Percentiles rank a stretch among this genome's conserved stretches.
Evolutionary conservation across 2,329 filamentous ascomycete species (phyloP).

Genomic region (Albifimbria verrucaria): DNA sequence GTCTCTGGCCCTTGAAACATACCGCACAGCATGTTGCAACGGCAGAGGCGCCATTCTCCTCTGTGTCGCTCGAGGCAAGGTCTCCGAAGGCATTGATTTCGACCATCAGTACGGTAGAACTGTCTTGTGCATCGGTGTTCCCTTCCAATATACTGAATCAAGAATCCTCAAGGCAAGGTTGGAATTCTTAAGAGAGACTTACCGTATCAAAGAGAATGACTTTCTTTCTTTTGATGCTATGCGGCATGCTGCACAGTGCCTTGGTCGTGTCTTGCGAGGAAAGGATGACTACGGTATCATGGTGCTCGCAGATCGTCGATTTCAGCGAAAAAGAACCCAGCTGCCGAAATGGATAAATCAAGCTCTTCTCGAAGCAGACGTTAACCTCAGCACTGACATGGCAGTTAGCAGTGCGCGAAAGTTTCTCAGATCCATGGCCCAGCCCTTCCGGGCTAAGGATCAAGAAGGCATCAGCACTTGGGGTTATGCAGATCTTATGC

Average conservation of each 20-base stretch:
- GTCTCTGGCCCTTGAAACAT: constrained; percentile 90
- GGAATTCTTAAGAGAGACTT: constrained; percentile 95
- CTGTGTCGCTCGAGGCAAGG: constrained; percentile 94
- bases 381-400: constrained; percentile 93
- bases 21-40: constrained; percentile 96
- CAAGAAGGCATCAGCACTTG: constrained; percentile 94
- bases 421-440: constrained; percentile 88
- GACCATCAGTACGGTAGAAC: constrained; percentile 97
- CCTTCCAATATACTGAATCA: constrained; percentile 98
- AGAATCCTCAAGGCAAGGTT: constrained; percentile 93
- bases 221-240: constrained; percentile 99
- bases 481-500: constrained; percentile 75
- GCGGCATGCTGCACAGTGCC: constrained; percentile 95
- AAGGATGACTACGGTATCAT: constrained; percentile 99
- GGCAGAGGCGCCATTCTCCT: constrained; percentile 89
- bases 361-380: constrained; percentile 78
- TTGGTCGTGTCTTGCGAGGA: constrained; percentile 88
- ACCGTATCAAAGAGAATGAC: constrained; percentile 94
- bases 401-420: constrained; percentile 84
- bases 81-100: constrained; percentile 97
- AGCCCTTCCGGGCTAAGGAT: constrained; percentile 77
- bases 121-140: constrained; percentile 93
- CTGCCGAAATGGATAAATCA: constrained; percentile 96
- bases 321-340: constrained; percentile 86
- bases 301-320: constrained; percentile 92